A percentile compares a stretch with the other conserved stretches of the same genome.
Conservation (phyloP, 108 stramenopile species). For the Epipyxis sp. region DNA sequence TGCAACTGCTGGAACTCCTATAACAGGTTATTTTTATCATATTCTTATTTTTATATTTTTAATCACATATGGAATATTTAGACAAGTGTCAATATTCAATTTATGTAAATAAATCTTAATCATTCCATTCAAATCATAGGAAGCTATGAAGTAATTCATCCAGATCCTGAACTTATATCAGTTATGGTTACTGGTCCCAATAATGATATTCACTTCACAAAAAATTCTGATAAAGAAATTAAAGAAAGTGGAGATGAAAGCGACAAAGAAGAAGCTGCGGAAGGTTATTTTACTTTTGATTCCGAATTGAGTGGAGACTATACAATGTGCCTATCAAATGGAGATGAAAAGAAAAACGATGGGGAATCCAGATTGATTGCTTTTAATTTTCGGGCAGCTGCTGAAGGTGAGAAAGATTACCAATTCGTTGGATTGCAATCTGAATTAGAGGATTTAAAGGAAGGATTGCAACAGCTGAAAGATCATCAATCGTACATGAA, state of each 20-base stretch:
- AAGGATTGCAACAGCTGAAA: constrained; percentile 25
- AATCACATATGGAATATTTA: too few species aligned
- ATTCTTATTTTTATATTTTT: too few species aligned
- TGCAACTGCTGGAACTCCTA: constrained; percentile 14
- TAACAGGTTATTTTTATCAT: too few species aligned
- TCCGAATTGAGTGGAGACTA: constrained; percentile 16
- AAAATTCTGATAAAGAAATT: not conserved
- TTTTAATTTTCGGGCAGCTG: constrained; percentile 20
- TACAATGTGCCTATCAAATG: constrained; percentile 26
- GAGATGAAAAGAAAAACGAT: constrained; percentile 16
- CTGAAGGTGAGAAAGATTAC: constrained; percentile 20
- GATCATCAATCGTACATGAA: constrained; percentile 43
- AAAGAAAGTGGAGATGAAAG: not conserved
- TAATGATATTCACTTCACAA: not conserved
- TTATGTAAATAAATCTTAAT: too few species aligned
- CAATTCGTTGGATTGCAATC: constrained; percentile 33
- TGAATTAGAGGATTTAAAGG: constrained; percentile 21
- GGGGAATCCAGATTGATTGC: constrained; percentile 14
- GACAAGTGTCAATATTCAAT: too few species aligned
- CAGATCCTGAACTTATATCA: constrained; percentile 23
- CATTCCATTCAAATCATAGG: too few species aligned
- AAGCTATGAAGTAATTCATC: constrained; percentile 30
- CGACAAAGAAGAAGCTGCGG: not conserved
- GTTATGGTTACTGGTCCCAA: constrained; percentile 13
- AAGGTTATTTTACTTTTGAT: constrained; percentile 36